phyloP scores from a whole-genome alignment of 1,284 basidiomycete genomes.

The Albatrellus sp. region DNA sequence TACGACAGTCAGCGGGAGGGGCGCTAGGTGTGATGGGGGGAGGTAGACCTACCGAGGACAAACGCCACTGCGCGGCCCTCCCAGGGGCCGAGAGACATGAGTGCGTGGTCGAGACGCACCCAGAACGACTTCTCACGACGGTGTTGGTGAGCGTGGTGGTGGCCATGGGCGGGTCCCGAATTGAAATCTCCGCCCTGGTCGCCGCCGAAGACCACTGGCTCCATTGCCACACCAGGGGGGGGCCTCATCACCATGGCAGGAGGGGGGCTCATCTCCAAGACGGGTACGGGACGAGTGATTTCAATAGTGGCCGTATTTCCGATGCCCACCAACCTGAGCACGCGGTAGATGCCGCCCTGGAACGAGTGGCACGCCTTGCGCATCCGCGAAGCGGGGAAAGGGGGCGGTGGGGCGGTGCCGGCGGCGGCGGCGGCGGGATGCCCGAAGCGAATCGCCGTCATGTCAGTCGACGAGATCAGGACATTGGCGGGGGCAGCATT shows the following conservation, averaged over 20 bases:
- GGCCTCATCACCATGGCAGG: background rate
- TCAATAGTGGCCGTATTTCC: background rate
- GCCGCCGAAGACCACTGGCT: background rate
- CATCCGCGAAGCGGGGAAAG: constrained; percentile 8
- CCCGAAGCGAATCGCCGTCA: constrained; percentile 18
- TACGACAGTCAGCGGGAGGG: background rate
- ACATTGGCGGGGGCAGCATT: constrained; percentile 26
- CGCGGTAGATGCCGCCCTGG: constrained; percentile 12
- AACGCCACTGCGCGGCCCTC: constrained; percentile 70
- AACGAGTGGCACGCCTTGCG: constrained; percentile 12
- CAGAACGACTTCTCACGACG: constrained; percentile 5
- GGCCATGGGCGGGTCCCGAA: background rate
- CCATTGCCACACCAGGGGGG: background rate
- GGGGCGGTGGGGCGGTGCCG: constrained; percentile 6
- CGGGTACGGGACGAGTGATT: constrained; percentile 1
- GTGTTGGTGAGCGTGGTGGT: background rate
- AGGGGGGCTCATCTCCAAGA: background rate
- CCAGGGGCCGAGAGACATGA: constrained; percentile 65
- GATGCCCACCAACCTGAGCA: constrained; percentile 11
- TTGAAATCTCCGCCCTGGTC: background rate
- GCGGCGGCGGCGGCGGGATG: constrained; percentile 13
- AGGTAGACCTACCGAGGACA: constrained; percentile 47
- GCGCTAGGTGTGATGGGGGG: background rate
- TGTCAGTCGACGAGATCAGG: constrained; percentile 16
- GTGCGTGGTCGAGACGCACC: constrained; percentile 45